Conservation (phyloP, 2,329 filamentous ascomycete genomes). For the Aspergillus sclerotialis region DNA sequence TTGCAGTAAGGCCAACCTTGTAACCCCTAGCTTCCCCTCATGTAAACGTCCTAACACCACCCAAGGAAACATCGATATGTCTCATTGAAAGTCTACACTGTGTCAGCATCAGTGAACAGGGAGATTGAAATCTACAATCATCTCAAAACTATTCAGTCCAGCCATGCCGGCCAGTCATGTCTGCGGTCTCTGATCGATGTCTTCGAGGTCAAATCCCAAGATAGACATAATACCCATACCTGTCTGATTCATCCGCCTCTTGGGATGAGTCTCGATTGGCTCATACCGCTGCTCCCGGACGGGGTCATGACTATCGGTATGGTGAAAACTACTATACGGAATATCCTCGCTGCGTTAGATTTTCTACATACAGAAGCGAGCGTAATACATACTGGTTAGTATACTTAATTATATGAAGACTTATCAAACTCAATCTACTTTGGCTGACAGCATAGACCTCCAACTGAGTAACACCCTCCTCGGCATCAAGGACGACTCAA, state of each 20-base stretch:
- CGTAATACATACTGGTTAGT: conserved; percentile 21
- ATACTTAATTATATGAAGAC: background rate
- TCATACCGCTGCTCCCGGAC: conserved; percentile 9
- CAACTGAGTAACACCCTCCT: conserved; percentile 26
- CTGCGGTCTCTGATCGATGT: conserved; percentile 21
- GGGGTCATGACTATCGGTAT: conserved; percentile 15
- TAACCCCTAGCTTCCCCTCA: no score
- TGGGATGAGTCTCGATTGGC: conserved; percentile 16
- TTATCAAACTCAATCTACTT: no score
- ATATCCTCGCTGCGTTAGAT: conserved; percentile 18
- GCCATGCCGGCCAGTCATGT: conserved; percentile 16
- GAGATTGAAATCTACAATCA: conserved; percentile 21
- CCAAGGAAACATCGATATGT: conserved; percentile 5
- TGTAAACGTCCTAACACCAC: conserved; percentile 1
- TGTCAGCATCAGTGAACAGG: conserved; percentile 4
- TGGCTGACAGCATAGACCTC: conserved; percentile 16
- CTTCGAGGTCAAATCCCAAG: conserved; percentile 19
- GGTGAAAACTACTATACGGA: conserved; percentile 14
- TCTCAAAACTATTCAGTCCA: conserved; percentile 14
- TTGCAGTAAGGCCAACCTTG: conserved; percentile 1
- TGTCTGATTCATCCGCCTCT: conserved; percentile 24
- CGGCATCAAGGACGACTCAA: conserved; percentile 18
- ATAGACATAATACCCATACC: conserved; percentile 11
- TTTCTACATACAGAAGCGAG: conserved; percentile 20
- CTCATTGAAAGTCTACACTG: conserved; percentile 12